Percentiles rank a stretch among this genome's conserved stretches.
These are phyloP conservation scores for Margaritispora aquatica DNA, from an alignment of 495 filamentous ascomycete genomes.

Conservation along the genomic window DNA sequence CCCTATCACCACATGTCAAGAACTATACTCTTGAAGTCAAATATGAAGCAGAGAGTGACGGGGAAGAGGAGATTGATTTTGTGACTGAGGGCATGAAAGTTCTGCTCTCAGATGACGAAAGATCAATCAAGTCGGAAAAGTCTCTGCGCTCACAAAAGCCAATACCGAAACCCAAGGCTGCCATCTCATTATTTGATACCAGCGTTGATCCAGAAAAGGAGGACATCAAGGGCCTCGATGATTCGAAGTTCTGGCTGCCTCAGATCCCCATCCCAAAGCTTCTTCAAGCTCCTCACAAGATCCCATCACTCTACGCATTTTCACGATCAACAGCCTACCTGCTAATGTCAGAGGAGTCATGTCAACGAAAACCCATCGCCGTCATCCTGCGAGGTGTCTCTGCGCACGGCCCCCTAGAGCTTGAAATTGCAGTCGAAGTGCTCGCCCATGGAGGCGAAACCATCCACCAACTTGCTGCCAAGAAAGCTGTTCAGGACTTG, in stretches of 20 bases:
- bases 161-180: conserved; percentile 20
- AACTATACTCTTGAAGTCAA: conserved; percentile 56
- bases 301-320: conserved; percentile 60
- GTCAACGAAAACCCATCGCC: conserved; percentile 41
- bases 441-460: conserved; percentile 43
- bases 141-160: not conserved
- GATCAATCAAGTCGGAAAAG: not conserved
- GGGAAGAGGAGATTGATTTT: conserved; percentile 52
- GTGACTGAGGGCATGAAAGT: conserved; percentile 38
- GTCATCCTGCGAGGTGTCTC: conserved; percentile 51
- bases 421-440: conserved; percentile 54
- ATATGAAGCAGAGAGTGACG: conserved; percentile 43
- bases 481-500: conserved; percentile 59
- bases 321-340: conserved; percentile 57
- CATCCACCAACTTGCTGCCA: conserved; percentile 64
- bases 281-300: conserved; percentile 54
- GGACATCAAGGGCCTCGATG: conserved; percentile 25
- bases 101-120: conserved; percentile 19
- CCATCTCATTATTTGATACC: conserved; percentile 53
- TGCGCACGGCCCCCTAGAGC: conserved; percentile 45
- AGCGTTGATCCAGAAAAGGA: conserved; percentile 35
- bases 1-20: conserved; percentile 52
- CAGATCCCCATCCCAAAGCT: conserved; percentile 42
- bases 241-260: conserved; percentile 37
- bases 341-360: conserved; percentile 44